Evolutionary conservation across 306 rosid species (phyloP), one percentile per base, ranked within the genome.

Genomic region (Datisca glomerata): DNA sequence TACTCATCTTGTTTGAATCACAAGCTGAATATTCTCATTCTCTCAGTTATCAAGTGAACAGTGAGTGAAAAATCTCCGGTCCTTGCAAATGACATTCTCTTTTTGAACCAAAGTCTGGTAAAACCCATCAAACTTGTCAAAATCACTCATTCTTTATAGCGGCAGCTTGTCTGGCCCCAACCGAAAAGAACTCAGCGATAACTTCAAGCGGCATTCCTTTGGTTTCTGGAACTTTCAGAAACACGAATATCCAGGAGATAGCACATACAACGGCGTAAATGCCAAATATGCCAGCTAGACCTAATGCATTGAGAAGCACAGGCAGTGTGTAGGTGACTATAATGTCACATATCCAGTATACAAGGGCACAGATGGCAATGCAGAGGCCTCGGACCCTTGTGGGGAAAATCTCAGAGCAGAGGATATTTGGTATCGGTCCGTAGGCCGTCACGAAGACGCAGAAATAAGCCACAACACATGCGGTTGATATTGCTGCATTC

Each of bases 151-250:
- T 31, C 36, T 31, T 31, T 7, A n/a, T 10, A 9, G 80, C 16
- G 24, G 65, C 51, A 42, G 57, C 69, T 51, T 78, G 74, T 62
- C 27, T 74, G 7, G 94, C 45, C 20, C 81, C 85, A 28, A 78
- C 70, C 17, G 85, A 48, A 56, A 83, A 83, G 81, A 82, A 78
- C 41, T 82, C 85, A 1, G 77, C 69, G 50, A 82, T 82, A 65
- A 82, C 80, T 68, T 83, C 89, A 7, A 82, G 94, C 35, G 94
- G 94, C 91, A 83, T 83, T 49, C 89, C 91, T 60, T 83, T 83
- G 55, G 94, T 83, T 72, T 83, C 91, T 1, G 94, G 94, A 37
- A 78, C 94, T 73, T 75, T 78, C 55, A 75, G 61, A 59, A 37
- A 78, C 59, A 83, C 62, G 25, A 78, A 83, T 19, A 83, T 38